These are phyloP conservation scores for Claviceps fusiformis DNA, from an alignment of 2,329 filamentous ascomycete genomes.

Conservation along the genomic window DNA sequence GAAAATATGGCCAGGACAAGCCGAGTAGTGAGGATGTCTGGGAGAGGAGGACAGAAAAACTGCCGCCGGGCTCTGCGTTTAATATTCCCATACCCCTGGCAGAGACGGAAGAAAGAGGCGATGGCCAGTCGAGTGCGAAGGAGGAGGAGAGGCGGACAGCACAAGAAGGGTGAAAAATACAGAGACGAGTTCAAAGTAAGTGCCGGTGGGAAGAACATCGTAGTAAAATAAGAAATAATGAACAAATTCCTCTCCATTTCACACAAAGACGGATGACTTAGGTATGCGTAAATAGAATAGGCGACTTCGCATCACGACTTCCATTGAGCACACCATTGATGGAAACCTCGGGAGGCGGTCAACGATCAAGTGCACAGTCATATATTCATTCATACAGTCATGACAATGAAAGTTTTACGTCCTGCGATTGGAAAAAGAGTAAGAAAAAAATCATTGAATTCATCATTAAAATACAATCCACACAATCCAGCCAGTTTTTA, in stretches of 20 bases:
- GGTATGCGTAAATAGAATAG: too few species aligned
- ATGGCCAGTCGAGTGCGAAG: conserved; percentile 30
- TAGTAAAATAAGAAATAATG: too few species aligned
- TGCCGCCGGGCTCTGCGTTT: conserved; percentile 37
- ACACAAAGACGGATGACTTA: too few species aligned
- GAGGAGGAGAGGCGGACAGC: conserved; percentile 21
- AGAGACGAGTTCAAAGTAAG: not conserved
- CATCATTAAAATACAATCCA: conserved; percentile 29
- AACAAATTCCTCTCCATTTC: too few species aligned
- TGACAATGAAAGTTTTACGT: too few species aligned
- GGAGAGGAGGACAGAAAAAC: conserved; percentile 53
- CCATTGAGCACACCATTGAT: too few species aligned
- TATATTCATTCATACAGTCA: too few species aligned
- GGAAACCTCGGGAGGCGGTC: too few species aligned
- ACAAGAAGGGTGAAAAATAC: conserved; percentile 16
- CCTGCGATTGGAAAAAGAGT: too few species aligned
- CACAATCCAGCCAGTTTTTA: conserved; percentile 26
- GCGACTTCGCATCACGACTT: too few species aligned
- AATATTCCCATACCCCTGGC: conserved; percentile 25
- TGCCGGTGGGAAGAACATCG: too few species aligned
- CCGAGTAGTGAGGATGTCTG: conserved; percentile 85
- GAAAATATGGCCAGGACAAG: conserved; percentile 47
- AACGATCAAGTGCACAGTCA: too few species aligned
- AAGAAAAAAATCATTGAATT: conserved; percentile 13
- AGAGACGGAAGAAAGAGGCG: conserved; percentile 16